Evolutionary conservation across 305 asterid genomes (phyloP).

Genomic region (Ajuga reptans): DNA sequence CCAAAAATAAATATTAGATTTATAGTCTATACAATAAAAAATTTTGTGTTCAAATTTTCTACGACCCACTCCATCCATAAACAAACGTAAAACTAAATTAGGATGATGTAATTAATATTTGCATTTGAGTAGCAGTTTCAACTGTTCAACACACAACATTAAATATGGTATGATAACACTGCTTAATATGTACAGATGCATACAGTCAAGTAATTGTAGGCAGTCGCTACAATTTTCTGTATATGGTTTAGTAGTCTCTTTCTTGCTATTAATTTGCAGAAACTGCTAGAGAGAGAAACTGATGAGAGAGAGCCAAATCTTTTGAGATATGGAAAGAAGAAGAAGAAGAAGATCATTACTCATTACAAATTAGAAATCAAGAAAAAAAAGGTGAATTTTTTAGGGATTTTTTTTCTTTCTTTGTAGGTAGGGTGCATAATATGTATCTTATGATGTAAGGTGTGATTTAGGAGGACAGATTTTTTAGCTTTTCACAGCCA

Average conservation of each 20-base stretch:
- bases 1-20: no score
- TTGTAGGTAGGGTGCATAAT: slow-evolving; percentile 24
- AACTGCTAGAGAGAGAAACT: slow-evolving; percentile 21
- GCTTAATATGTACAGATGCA: slow-evolving; percentile 10
- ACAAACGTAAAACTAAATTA: no score
- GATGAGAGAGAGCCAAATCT: slow-evolving; percentile 34
- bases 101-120: background rate
- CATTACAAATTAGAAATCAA: background rate
- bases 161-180: slow-evolving; percentile 9
- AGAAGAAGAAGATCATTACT: slow-evolving; percentile 38
- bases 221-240: slow-evolving; percentile 30
- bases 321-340: slow-evolving; percentile 37
- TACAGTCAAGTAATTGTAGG: slow-evolving; percentile 20
- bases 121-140: slow-evolving; percentile 4
- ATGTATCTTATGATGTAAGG: slow-evolving; percentile 40
- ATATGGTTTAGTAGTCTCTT: slow-evolving; percentile 40
- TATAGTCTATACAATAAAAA: no score
- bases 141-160: background rate
- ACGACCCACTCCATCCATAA: no score
- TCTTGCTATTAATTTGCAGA: slow-evolving; percentile 33
- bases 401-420: background rate
- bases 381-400: no score
- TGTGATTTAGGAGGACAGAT: slow-evolving; percentile 30
- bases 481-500: slow-evolving; percentile 31
- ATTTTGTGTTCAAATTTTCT: no score